Base-by-base conservation (phyloP, 495 filamentous ascomycete species). In the Chaetomium tenue region DNA sequence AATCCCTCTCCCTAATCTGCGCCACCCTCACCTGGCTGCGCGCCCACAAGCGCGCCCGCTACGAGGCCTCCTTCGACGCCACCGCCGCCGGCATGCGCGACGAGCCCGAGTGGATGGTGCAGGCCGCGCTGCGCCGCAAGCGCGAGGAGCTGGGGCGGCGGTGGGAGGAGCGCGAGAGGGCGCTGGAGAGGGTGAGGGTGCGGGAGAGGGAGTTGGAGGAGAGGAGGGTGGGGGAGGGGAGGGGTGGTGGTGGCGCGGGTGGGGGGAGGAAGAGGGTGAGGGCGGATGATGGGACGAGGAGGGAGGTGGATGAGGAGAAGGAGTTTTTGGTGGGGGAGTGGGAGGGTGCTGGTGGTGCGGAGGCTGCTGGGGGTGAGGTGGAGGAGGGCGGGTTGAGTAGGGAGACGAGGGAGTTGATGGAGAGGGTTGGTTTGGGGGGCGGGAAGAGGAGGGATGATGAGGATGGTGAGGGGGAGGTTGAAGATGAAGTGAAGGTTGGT, bases 1-100 rank as follows among this genome's bases (percentile, higher is more conserved):
- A 98, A 86, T 97, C 95, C 3, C 75, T 98, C 20, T 98, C 94
- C 71, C 79, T 98, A 23, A 96, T 98, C 66, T 98, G 94, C 77
- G 88, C 87, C 58, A 86, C 94, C 40, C 77, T 98, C 66, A 97
- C 94, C 1, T 98, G 94, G 95, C 81, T 98, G 11, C 89, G 94
- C 52, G 86, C 92, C 67, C 85, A 92, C 75, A 93, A 96, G 75
- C 84, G 85, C 40, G 82, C 82, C 63, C 76, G 66, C 0, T 87
- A 92, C 63, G 85, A 91, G 55, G 80, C 69, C 30, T 79, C 70
- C 1, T 72, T 77, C 55, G 52, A 73, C 0, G 65, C 68, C 2
- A 68, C 68, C 3, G 69, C 66, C 2, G 58, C 69, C 61, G 76
- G 71, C 70, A 88, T 89, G 72, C 82, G 83, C 30, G 86, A 88